These are phyloP conservation scores for Babesia ovata DNA, from an alignment of 169 alveolate species.

Conservation along the genomic window DNA sequence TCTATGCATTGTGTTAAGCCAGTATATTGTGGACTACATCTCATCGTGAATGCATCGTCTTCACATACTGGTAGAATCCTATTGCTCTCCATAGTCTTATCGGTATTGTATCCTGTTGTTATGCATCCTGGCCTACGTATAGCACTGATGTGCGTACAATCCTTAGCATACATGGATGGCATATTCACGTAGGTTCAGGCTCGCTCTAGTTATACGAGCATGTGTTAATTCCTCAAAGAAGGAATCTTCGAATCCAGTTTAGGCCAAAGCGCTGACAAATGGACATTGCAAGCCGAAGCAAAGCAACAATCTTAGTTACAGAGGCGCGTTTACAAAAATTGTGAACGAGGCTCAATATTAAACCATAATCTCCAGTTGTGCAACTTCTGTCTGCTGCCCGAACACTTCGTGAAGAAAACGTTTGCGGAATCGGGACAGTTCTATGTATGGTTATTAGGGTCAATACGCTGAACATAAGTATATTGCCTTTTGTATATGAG, in stretches of 20 bases:
- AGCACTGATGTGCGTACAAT: too few relatives aligned
- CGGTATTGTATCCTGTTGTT: neutral
- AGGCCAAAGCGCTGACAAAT: slow-evolving; percentile 20
- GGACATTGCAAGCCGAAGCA: neutral
- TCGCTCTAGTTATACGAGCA: neutral
- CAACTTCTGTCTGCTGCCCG: neutral
- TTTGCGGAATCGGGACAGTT: neutral
- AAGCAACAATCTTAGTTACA: neutral
- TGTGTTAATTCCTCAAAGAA: slow-evolving; percentile 20
- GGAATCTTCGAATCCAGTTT: slow-evolving; percentile 12
- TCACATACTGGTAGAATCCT: neutral
- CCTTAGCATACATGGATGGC: too few relatives aligned
- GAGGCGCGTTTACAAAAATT: slow-evolving; percentile 10
- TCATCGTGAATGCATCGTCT: neutral
- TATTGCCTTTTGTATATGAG: neutral
- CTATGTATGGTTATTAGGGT: neutral
- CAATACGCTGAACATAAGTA: neutral
- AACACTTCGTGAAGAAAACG: neutral
- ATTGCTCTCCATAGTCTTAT: neutral
- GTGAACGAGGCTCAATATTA: neutral
- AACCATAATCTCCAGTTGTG: neutral
- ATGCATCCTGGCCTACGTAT: neutral
- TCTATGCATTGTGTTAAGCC: neutral
- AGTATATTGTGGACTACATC: neutral
- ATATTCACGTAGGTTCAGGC: neutral